These are phyloP conservation scores for Karstenula rhodostoma DNA, from an alignment of 2,329 filamentous ascomycete genomes.

Conservation along the genomic window DNA sequence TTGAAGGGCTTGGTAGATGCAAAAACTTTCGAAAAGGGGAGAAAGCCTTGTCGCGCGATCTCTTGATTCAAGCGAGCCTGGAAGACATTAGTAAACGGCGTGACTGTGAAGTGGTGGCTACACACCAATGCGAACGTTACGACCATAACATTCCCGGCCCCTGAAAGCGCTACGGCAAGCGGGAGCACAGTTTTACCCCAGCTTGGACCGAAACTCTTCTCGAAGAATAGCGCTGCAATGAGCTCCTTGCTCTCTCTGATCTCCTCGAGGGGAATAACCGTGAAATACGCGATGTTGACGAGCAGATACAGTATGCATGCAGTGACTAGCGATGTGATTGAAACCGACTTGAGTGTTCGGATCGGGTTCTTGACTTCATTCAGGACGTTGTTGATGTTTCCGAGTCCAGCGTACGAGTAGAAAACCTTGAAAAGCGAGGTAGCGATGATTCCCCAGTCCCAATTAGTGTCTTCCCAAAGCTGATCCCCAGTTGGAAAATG, in stretches of 20 bases:
- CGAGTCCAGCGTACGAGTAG: slow-evolving; percentile 73
- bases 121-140: slow-evolving; percentile 72
- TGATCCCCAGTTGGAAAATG: slow-evolving; percentile 57
- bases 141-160: slow-evolving; percentile 76
- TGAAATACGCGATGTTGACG: slow-evolving; percentile 69
- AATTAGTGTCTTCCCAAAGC: slow-evolving; percentile 71
- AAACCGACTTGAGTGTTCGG: slow-evolving; percentile 69
- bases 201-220: slow-evolving; percentile 66
- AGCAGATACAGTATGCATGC: slow-evolving; percentile 72
- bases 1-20: slow-evolving; percentile 73
- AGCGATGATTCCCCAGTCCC: slow-evolving; percentile 73
- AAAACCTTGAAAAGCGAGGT: slow-evolving; percentile 73
- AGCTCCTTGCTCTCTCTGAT: slow-evolving; percentile 72
- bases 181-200: slow-evolving; percentile 68
- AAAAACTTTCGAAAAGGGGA: slow-evolving; percentile 68
- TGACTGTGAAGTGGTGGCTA: background rate
- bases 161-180: slow-evolving; percentile 71
- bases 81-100: background rate
- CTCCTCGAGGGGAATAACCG: slow-evolving; percentile 72
- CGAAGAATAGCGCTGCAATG: slow-evolving; percentile 73
- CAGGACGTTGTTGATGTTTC: slow-evolving; percentile 74
- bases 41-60: slow-evolving; percentile 74
- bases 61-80: slow-evolving; percentile 76
- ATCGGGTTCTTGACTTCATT: slow-evolving; percentile 76
- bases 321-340: slow-evolving; percentile 66